A percentile compares a stretch with the other conserved stretches of the same genome.
These are phyloP conservation scores for Cucurbita maxima DNA, from an alignment of 306 rosid species.

Conservation along the genomic window DNA sequence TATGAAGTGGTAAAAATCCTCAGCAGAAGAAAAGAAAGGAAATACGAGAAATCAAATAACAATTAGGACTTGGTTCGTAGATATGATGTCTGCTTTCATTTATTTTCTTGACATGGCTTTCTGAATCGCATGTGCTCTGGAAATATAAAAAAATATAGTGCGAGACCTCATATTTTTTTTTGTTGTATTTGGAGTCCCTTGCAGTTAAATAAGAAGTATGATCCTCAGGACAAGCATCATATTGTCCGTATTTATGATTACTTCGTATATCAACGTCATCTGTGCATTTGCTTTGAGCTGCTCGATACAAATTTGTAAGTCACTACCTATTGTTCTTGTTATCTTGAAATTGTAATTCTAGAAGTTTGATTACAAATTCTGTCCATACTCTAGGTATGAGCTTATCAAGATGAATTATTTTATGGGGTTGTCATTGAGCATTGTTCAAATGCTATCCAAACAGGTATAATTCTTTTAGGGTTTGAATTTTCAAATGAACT, in stretches of 20 bases:
- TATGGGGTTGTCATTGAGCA: conserved; percentile 85
- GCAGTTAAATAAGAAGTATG: conserved; percentile 92
- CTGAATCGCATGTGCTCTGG: not conserved
- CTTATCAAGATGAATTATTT: conserved; percentile 93
- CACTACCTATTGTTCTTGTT: not conserved
- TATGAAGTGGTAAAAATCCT: not conserved
- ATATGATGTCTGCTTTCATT: not conserved
- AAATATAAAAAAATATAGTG: not conserved
- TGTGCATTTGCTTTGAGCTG: conserved; percentile 98
- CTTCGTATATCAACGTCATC: conserved; percentile 86
- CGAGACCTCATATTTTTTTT: not conserved
- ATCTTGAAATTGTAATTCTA: not conserved
- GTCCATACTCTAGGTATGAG: conserved; percentile 57
- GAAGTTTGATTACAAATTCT: not conserved
- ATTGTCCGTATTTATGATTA: conserved; percentile 93
- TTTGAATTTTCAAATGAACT: not conserved
- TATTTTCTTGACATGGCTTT: not conserved
- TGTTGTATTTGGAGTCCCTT: not conserved
- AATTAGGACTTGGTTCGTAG: not conserved
- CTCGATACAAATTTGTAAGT: conserved; percentile 97
- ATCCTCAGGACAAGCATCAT: conserved; percentile 99
- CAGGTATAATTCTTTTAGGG: conserved; percentile 43
- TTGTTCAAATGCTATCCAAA: conserved; percentile 88
- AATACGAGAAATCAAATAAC: too few species aligned
- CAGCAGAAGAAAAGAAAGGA: not conserved